phyloP scores from a whole-genome alignment of 2,329 filamentous ascomycete genomes.

The Scleromitrula shiraiana region DNA sequence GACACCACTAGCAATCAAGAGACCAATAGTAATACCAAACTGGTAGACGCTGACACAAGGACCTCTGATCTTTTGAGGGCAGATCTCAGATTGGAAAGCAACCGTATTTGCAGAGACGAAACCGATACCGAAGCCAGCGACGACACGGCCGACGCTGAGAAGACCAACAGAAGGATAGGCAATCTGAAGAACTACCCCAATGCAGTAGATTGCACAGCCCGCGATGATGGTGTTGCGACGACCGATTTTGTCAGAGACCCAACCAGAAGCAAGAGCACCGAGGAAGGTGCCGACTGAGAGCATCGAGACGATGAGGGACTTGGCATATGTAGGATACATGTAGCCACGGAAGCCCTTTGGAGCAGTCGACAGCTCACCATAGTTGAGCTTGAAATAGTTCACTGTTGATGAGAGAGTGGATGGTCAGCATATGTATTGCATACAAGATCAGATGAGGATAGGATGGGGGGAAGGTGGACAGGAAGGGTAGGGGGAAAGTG shows the following conservation, averaged over 20 bases:
- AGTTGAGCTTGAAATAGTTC: conserved; percentile 6
- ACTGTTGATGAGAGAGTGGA: neutral
- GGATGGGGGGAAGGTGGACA: neutral
- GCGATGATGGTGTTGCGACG: conserved; percentile 20
- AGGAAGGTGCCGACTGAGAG: conserved; percentile 75
- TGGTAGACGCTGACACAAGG: conserved; percentile 71
- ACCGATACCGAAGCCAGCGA: conserved; percentile 70
- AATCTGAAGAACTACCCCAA: conserved; percentile 24
- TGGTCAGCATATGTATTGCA: neutral
- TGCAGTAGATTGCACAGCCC: conserved; percentile 19
- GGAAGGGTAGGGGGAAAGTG: neutral
- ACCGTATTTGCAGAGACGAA: conserved; percentile 75
- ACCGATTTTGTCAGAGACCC: conserved; percentile 34
- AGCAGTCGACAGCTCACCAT: neutral
- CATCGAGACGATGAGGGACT: conserved; percentile 60
- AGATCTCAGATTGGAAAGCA: conserved; percentile 62
- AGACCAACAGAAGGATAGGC: conserved; percentile 43
- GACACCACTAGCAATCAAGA: conserved; percentile 66
- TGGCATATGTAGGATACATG: conserved; percentile 46
- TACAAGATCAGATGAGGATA: neutral
- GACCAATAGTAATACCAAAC: conserved; percentile 72
- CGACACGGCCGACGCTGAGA: conserved; percentile 55
- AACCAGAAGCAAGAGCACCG: conserved; percentile 38
- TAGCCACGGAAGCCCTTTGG: conserved; percentile 21
- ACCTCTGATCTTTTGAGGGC: conserved; percentile 64